Conservation (phyloP, 148 eudicot genomes). For the Silene latifolia region DNA sequence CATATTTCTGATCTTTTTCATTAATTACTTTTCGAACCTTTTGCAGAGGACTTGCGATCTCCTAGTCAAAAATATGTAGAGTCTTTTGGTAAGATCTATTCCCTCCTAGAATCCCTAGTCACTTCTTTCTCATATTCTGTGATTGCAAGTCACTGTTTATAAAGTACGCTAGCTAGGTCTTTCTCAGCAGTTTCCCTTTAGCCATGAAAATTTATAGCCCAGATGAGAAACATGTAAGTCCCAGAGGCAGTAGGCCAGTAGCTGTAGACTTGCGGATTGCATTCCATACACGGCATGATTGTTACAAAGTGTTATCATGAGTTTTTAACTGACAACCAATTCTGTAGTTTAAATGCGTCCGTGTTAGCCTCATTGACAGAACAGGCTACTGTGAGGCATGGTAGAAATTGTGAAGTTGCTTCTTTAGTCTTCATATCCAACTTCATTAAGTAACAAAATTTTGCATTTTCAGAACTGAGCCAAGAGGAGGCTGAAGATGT, state of each 20-base stretch:
- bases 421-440: background rate
- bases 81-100: slow-evolving; percentile 55
- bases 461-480: slow-evolving; percentile 58
- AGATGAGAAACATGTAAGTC: background rate
- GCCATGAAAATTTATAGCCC: slow-evolving; percentile 2
- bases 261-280: too few relatives aligned
- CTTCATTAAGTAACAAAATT: background rate
- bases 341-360: background rate
- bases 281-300: too few relatives aligned
- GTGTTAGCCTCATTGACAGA: background rate
- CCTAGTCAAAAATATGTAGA: slow-evolving; percentile 60
- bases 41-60: slow-evolving; percentile 62
- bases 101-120: background rate
- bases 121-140: background rate
- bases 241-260: background rate
- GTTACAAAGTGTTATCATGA: too few relatives aligned
- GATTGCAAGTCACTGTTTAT: background rate
- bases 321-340: too few relatives aligned
- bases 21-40: slow-evolving; percentile 1
- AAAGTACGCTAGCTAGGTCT: background rate
- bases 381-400: background rate
- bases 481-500: slow-evolving; percentile 79
- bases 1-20: slow-evolving; percentile 9
- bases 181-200: background rate
- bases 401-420: background rate